These are phyloP conservation scores for Aspergillus candidus DNA, from an alignment of 2,329 filamentous ascomycete genomes.

Conservation along the genomic window DNA sequence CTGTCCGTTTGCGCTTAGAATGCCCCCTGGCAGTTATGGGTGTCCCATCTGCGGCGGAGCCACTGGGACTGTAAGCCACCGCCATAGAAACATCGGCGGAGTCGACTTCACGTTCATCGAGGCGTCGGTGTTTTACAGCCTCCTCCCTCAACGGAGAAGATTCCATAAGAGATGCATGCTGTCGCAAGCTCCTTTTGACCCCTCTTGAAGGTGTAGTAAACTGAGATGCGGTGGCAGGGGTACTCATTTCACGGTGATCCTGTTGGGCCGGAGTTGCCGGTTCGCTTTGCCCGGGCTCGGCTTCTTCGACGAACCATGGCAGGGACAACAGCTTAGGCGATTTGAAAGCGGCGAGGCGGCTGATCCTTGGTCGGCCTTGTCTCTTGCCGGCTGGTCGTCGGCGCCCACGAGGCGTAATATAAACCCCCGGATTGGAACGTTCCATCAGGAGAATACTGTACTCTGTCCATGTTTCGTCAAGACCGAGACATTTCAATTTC, in stretches of 20 bases:
- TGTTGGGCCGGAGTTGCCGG: slow-evolving; percentile 6
- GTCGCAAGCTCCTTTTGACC: slow-evolving; percentile 9
- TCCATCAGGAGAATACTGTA: slow-evolving; percentile 35
- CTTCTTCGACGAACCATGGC: slow-evolving; percentile 30
- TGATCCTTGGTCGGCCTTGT: slow-evolving; percentile 34
- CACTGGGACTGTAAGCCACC: background rate
- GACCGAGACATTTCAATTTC: slow-evolving; percentile 32
- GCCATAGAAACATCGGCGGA: slow-evolving; percentile 1
- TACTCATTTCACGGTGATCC: background rate
- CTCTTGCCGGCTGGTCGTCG: slow-evolving; percentile 33
- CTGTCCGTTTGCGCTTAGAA: slow-evolving; percentile 1
- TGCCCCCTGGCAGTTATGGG: background rate
- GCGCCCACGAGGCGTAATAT: slow-evolving; percentile 35
- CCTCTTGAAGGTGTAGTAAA: slow-evolving; percentile 2
- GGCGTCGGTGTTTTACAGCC: slow-evolving; percentile 15
- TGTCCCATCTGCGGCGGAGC: background rate
- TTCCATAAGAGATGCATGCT: slow-evolving; percentile 1
- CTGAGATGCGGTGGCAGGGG: background rate
- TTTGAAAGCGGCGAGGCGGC: slow-evolving; percentile 38
- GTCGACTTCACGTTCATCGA: slow-evolving; percentile 8
- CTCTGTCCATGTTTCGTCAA: slow-evolving; percentile 39
- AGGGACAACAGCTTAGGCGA: slow-evolving; percentile 27
- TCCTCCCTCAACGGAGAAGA: background rate
- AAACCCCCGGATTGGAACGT: slow-evolving; percentile 34
- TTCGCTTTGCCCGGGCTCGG: background rate